These are phyloP conservation scores for Cordia subcordata DNA, from an alignment of 257 asterid genomes.

Conservation along the genomic window DNA sequence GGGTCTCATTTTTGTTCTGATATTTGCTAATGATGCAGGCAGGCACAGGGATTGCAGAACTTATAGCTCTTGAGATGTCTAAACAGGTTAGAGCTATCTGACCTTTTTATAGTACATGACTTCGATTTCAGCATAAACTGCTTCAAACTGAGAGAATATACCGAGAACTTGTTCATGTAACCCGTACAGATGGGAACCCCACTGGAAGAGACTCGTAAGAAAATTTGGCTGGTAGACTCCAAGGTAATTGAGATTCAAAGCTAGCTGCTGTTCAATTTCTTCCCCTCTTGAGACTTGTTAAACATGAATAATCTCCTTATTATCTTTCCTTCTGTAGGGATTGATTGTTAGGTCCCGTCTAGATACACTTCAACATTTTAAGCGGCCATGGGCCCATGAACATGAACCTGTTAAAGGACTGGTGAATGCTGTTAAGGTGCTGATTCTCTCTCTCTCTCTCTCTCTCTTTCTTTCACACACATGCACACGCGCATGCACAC, in stretches of 20 bases:
- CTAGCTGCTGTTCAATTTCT: neutral
- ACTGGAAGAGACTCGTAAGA: constrained; percentile 75
- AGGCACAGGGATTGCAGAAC: constrained; percentile 95
- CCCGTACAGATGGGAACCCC: constrained; percentile 69
- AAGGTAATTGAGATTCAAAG: constrained; percentile 21
- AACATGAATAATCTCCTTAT: constrained; percentile 5
- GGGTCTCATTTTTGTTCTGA: neutral
- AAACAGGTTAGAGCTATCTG: constrained; percentile 51
- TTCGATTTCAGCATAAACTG: constrained; percentile 1
- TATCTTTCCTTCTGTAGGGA: constrained; percentile 41
- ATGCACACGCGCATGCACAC: too few relatives aligned
- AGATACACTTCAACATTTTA: constrained; percentile 77
- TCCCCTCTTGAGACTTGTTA: neutral
- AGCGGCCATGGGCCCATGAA: constrained; percentile 90
- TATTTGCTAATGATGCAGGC: constrained; percentile 52
- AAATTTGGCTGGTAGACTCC: constrained; percentile 75
- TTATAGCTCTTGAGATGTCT: constrained; percentile 88
- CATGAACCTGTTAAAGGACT: constrained; percentile 57
- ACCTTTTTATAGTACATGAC: neutral
- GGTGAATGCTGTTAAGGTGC: constrained; percentile 79
- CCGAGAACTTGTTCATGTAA: neutral
- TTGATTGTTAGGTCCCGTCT: constrained; percentile 67
- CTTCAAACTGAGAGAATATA: neutral
- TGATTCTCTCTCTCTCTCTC: constrained; percentile 6
- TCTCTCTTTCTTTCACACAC: neutral